A percentile compares a stretch with the other conserved stretches of the same genome.
These are phyloP conservation scores for Cardamine occulta DNA, from an alignment of 345 rosid species.

Conservation along the genomic window DNA sequence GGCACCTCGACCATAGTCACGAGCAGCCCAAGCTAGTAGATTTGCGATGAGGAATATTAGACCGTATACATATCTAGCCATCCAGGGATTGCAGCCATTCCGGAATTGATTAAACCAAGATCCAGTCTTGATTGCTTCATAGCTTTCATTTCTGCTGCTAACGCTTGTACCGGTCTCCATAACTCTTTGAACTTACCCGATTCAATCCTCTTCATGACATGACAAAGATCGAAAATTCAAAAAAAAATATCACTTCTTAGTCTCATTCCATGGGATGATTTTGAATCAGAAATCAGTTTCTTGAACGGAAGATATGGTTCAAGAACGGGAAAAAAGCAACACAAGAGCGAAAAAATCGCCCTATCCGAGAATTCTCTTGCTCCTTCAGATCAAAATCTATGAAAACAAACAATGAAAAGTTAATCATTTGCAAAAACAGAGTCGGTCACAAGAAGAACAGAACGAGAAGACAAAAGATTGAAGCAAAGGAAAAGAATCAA, in stretches of 20 bases:
- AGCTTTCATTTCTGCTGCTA: conserved; percentile 38
- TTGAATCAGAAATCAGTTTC: conserved; percentile 12
- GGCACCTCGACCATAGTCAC: conserved; percentile 79
- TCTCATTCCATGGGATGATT: conserved; percentile 8
- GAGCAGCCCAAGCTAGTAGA: conserved; percentile 85
- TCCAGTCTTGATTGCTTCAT: conserved; percentile 49
- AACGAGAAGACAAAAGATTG: conserved; percentile 30
- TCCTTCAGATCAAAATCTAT: conserved; percentile 33
- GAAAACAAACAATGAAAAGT: conserved; percentile 22
- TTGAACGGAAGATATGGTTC: neutral
- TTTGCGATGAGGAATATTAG: conserved; percentile 78
- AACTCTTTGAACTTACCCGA: conserved; percentile 41
- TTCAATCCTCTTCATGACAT: conserved; percentile 56
- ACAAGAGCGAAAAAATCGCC: conserved; percentile 6
- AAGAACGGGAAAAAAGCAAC: conserved; percentile 13
- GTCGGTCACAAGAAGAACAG: conserved; percentile 26
- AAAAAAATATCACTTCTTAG: conserved; percentile 1
- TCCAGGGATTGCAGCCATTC: conserved; percentile 88
- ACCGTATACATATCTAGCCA: conserved; percentile 87
- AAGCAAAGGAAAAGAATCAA: conserved; percentile 39
- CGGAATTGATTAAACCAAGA: conserved; percentile 86
- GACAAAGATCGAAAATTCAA: conserved; percentile 24
- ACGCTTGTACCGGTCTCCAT: conserved; percentile 63
- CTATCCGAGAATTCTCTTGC: conserved; percentile 7
- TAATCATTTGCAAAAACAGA: conserved; percentile 23